Base-by-base conservation (phyloP, 2,329 filamentous ascomycete genomes). In the Aspergillus neoniger region DNA sequence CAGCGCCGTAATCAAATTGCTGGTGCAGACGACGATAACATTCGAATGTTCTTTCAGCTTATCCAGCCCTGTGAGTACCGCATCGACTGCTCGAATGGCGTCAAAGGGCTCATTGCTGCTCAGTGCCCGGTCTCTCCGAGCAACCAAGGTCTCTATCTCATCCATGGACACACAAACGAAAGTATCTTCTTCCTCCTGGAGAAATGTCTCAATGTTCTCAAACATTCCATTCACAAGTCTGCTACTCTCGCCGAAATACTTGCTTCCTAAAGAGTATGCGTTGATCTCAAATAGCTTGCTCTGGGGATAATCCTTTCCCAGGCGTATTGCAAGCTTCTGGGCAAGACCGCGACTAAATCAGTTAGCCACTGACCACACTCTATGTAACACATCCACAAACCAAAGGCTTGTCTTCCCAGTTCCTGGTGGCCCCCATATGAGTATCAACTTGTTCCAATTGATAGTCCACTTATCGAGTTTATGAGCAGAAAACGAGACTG, bases 351-450 rank as follows among this genome's bases (percentile, higher is more conserved):
- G 77, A 57, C 74, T 76, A 52, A 7, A 25, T 21, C 28, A 25
- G 14, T 64, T 39, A 64, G 53, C 32, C 25, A n/a, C 17, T 2
- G 15, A 32, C 39, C 10, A 15, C n/a, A 23, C 9, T 6, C 14
- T 7, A 41, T 23, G 9, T 5, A 30, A 5, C 23, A 48, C 19
- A 50, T 17, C 17, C 8, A 62, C 65, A 17, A 59, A 65, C 59
- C 65, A 68, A 3, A 70, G 32, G 32, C 65, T 68, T 68, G 93
- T 96, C 82, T 98, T 97, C 72, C 94, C 94, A 12, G 94, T 98
- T 74, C 94, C 94, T 2, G 94, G 94, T 5, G 94, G 93, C 0
- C 94, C 94, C 77, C 97, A 97, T 51, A 97, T 87, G 60, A 97
- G 82, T 15, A 97, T 91, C 9, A 82, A 67, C 19, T 78, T 74